Base-by-base conservation (phyloP, 441 rosid genomes). In the Arabidopsis lyrata region DNA sequence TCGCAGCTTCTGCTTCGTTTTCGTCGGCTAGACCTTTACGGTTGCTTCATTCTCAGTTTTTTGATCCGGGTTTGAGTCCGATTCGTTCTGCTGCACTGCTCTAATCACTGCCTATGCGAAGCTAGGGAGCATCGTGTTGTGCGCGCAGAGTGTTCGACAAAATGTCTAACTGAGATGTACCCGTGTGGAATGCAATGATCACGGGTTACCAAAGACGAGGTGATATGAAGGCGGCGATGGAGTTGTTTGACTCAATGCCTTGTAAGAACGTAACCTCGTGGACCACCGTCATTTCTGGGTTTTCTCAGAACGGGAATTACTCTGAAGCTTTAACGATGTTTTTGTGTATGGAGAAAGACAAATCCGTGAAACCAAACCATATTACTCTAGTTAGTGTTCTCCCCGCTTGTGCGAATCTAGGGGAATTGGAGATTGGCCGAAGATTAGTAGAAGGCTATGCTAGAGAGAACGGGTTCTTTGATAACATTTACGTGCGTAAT, bases 381-480 rank as follows among this genome's bases (percentile, higher is more conserved):
- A 79, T 89, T 10, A 88, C 97, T 34, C 57, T 88, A 47, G 83
- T 87, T 44, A 89, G 97, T 67, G 89, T 89, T 45, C 87, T 92
- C 24, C 88, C 95, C 0, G 92, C 93, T 53, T 93, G 98, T 72
- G 88, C 93, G 0, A 83, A 86, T 59, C 82, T 89, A 9, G 98
- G 90, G 38, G 90, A 87, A 14, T 76, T 89, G 60, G 91, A 85
- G 76, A 69, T 83, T 75, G 98, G 98, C 58, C 66, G 81, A 80
- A 87, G 77, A 58, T 59, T 79, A 59, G 20, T 18, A 18, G 82
- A 79, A 54, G 48, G 2, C 8, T 75, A 70, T 49, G 77, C 82
- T 54, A 75, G 77, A 71, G 74, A 75, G 35, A 79, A 79, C 1
- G 73, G 77, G 8, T 75, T 79, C 54, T 75, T 70, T 70, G 53